Evolutionary conservation across 2,329 filamentous ascomycete genomes (phyloP).

Genomic region (Fusarium sterilihyphosum): DNA sequence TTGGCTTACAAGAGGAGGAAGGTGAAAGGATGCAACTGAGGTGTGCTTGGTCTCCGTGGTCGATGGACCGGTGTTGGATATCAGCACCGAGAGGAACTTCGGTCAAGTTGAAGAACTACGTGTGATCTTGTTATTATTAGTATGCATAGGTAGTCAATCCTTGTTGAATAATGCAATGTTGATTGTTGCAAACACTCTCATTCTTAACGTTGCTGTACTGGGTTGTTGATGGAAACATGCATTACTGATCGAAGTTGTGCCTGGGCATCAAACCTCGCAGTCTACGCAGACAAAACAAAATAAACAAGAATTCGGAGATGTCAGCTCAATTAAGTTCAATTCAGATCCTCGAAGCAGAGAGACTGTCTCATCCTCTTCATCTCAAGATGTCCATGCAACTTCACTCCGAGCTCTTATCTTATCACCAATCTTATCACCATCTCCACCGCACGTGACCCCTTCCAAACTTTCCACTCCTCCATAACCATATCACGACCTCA

Average conservation of each 20-base stretch:
- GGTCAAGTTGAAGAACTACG: neutral
- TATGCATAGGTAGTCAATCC: neutral
- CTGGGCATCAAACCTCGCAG: neutral
- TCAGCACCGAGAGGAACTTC: fast-evolving
- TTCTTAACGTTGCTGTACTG: neutral
- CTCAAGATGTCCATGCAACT: neutral
- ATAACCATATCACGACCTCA: constrained; percentile 10
- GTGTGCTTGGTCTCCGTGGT: neutral
- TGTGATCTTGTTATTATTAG: neutral
- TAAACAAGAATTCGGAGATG: no score
- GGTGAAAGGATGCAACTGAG: neutral
- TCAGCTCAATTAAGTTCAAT: fast-evolving
- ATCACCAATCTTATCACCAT: neutral
- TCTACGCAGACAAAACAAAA: neutral
- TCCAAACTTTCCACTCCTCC: constrained; percentile 37
- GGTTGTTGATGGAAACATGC: neutral
- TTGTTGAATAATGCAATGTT: neutral
- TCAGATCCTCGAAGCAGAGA: neutral
- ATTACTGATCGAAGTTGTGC: neutral
- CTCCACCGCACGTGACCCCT: constrained; percentile 36
- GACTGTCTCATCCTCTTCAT: neutral
- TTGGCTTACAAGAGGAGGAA: neutral
- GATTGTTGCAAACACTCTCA: neutral
- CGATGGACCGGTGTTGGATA: neutral
- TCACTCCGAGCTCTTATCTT: constrained; percentile 1